A percentile compares a stretch with the other conserved stretches of the same genome.
These are phyloP conservation scores for Chionographis japonica DNA, from an alignment of 106 monocot genomes.

Conservation along the genomic window DNA sequence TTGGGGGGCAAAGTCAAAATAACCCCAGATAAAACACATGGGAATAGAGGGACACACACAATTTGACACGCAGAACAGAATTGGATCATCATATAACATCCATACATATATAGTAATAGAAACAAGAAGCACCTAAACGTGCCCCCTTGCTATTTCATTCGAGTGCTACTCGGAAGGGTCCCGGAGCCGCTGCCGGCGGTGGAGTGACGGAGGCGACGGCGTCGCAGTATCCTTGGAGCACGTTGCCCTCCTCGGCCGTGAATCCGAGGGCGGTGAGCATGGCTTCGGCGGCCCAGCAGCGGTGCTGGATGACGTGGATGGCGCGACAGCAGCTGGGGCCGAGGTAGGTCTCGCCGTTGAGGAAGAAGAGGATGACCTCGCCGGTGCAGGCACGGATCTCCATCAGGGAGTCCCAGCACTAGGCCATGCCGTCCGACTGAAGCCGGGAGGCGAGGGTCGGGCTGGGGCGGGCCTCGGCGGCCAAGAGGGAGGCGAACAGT, in stretches of 20 bases:
- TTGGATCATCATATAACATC: no score
- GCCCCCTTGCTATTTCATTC: no score
- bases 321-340: constrained; percentile 64
- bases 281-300: constrained; percentile 67
- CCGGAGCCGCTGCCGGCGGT: neutral
- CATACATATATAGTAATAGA: no score
- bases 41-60: no score
- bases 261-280: constrained; percentile 67
- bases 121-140: no score
- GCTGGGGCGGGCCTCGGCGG: neutral
- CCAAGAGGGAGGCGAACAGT: neutral
- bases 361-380: constrained; percentile 85
- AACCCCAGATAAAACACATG: no score
- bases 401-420: constrained; percentile 70
- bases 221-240: constrained; percentile 61
- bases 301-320: constrained; percentile 49
- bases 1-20: no score
- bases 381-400: constrained; percentile 63
- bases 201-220: constrained; percentile 4
- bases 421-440: constrained; percentile 17
- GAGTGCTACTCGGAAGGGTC: no score
- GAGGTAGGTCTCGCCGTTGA: constrained; percentile 78
- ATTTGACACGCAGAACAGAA: no score
- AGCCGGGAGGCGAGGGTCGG: constrained; percentile 22
- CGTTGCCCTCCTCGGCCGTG: constrained; percentile 60